Conservation (phyloP, 495 filamentous ascomycete genomes). For the Trichoderma asperelloides region DNA sequence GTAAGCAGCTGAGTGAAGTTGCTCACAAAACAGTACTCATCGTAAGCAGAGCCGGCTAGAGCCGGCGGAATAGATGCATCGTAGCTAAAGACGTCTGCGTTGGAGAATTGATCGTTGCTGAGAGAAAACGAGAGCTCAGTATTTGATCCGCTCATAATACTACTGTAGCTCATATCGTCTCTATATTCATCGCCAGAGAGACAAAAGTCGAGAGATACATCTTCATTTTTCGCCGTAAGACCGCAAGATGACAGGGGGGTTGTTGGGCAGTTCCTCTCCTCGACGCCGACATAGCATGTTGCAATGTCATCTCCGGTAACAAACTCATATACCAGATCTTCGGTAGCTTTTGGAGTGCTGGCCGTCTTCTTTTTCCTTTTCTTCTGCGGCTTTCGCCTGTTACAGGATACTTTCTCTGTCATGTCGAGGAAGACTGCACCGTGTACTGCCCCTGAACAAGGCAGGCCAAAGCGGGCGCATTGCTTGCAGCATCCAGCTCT, state of each 20-base stretch:
- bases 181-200: not conserved
- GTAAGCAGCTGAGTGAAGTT: not conserved
- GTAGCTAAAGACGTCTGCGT: not conserved
- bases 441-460: not conserved
- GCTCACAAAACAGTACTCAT: not conserved
- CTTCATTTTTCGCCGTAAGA: no score
- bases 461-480: not conserved
- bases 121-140: not conserved
- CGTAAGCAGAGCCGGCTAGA: not conserved
- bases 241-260: no score
- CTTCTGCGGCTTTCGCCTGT: not conserved
- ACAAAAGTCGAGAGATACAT: no score
- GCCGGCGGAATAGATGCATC: not conserved
- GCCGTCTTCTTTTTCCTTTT: not conserved
- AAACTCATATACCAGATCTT: not conserved
- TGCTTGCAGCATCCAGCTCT: not conserved
- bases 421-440: not conserved
- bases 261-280: not conserved
- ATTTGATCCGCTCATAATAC: not conserved
- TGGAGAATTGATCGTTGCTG: not conserved
- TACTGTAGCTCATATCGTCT: not conserved
- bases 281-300: not conserved
- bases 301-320: not conserved
- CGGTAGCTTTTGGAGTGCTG: not conserved
- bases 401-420: not conserved